Evolutionary conservation across 805 yeast species (phyloP).

Genomic region (Lipomyces kockii): DNA sequence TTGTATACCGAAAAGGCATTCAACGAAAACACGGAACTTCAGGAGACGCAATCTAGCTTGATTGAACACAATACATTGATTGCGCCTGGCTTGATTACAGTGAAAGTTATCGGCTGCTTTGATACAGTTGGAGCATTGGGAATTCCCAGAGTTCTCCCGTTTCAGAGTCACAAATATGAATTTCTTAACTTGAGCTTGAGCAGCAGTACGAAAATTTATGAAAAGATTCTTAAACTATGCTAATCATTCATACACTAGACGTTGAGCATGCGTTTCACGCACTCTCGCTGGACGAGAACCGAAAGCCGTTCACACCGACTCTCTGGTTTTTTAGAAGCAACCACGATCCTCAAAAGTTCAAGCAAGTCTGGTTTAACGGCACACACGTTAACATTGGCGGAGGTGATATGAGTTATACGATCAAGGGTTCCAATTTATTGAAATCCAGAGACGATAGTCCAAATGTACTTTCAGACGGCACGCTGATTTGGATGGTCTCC

Average conservation of each 20-base stretch:
- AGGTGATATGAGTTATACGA: conserved; percentile 8
- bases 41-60: conserved; percentile 2
- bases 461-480: conserved; percentile 29
- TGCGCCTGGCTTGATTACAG: background rate
- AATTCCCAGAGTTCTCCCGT: conserved; percentile 15
- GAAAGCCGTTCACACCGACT: conserved; percentile 24
- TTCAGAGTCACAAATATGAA: conserved; percentile 7
- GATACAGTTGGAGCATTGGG: conserved; percentile 36
- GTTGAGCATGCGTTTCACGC: conserved; percentile 33
- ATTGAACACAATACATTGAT: conserved; percentile 1
- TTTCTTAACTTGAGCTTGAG: conserved; percentile 18
- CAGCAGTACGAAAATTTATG: conserved; percentile 4
- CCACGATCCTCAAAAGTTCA: background rate
- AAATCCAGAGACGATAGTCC: background rate
- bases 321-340: conserved; percentile 25
- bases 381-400: conserved; percentile 32
- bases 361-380: conserved; percentile 35
- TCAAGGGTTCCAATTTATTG: background rate
- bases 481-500: conserved; percentile 30
- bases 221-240: background rate
- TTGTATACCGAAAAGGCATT: conserved; percentile 5
- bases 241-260: conserved; percentile 8
- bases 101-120: conserved; percentile 28
- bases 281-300: conserved; percentile 27
- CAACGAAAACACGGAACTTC: background rate